Percentiles rank a stretch among this genome's conserved stretches.
phyloP scores from a whole-genome alignment of 2,329 filamentous ascomycete genomes.

The Penicillium sp. region DNA sequence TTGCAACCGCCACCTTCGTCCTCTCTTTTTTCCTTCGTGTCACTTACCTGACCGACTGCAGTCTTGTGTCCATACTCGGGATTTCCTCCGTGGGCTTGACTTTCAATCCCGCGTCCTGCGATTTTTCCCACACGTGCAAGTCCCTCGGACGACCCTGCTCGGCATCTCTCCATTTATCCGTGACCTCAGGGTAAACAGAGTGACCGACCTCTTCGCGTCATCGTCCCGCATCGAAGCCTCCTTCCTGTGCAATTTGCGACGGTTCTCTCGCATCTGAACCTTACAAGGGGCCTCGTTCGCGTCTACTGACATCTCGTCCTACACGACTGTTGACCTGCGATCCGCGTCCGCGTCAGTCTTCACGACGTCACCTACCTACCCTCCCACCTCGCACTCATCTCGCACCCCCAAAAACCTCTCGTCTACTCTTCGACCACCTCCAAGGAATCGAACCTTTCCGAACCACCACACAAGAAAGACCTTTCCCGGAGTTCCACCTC shows the following conservation, averaged over 20 bases:
- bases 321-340: slow-evolving; percentile 5
- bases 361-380: background rate
- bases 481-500: slow-evolving; percentile 12
- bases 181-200: slow-evolving; percentile 7
- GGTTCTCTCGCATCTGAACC: slow-evolving; percentile 12
- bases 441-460: background rate
- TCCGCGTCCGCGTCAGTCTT: slow-evolving; percentile 3
- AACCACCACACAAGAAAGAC: slow-evolving; percentile 1
- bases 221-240: slow-evolving; percentile 10
- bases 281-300: slow-evolving; percentile 17
- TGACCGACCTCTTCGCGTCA: slow-evolving; percentile 12
- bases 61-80: background rate
- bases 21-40: slow-evolving; percentile 3
- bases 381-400: background rate
- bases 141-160: slow-evolving; percentile 21
- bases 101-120: slow-evolving; percentile 15
- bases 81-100: slow-evolving; percentile 21
- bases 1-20: slow-evolving; percentile 20
- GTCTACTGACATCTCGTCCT: background rate
- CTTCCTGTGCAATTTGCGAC: slow-evolving; percentile 32
- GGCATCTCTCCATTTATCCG: slow-evolving; percentile 19
- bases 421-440: background rate
- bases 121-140: slow-evolving; percentile 10
- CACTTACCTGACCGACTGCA: background rate
- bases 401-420: background rate